A percentile compares a stretch with the other conserved stretches of the same genome.
phyloP scores from a whole-genome alignment of 2,329 filamentous ascomycete genomes.

The Volutella citrinella region DNA sequence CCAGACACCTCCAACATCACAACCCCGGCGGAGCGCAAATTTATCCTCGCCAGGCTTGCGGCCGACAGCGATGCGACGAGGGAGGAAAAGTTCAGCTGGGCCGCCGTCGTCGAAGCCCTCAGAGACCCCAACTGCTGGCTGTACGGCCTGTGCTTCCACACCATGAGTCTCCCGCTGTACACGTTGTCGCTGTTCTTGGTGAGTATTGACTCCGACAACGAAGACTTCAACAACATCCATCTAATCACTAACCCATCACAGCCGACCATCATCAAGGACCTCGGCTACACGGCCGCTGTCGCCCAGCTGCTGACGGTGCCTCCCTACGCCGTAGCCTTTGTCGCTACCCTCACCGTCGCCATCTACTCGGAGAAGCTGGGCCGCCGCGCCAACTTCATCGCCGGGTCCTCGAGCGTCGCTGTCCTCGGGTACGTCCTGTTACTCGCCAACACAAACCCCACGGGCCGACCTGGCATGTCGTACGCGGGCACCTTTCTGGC shows the following conservation, averaged over 20 bases:
- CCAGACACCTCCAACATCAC: conserved; percentile 59
- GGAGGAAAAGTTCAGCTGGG: conserved; percentile 67
- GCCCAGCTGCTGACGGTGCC: conserved; percentile 61
- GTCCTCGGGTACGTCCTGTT: conserved; percentile 62
- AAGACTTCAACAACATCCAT: too few relatives aligned
- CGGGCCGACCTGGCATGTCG: conserved; percentile 49
- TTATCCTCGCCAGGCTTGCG: conserved; percentile 61
- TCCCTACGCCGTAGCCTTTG: conserved; percentile 61
- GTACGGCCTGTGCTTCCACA: conserved; percentile 70
- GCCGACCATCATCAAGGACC: conserved; percentile 52
- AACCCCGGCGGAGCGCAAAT: conserved; percentile 49
- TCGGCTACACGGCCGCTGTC: conserved; percentile 51
- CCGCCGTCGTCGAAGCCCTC: conserved; percentile 59
- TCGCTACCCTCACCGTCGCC: conserved; percentile 57
- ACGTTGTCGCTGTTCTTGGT: conserved; percentile 54
- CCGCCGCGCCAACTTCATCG: conserved; percentile 62
- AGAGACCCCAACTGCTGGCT: conserved; percentile 70
- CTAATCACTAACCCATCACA: too few relatives aligned
- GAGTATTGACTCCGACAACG: conserved; percentile 12
- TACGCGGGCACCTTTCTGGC: conserved; percentile 63
- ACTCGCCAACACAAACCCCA: conserved; percentile 46
- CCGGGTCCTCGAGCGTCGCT: conserved; percentile 52
- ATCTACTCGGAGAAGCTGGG: conserved; percentile 56
- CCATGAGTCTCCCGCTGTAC: conserved; percentile 63
- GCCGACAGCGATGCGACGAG: conserved; percentile 68